These are phyloP conservation scores for Thraustotheca clavata DNA, from an alignment of 352 stramenopile species.

Conservation along the genomic window DNA sequence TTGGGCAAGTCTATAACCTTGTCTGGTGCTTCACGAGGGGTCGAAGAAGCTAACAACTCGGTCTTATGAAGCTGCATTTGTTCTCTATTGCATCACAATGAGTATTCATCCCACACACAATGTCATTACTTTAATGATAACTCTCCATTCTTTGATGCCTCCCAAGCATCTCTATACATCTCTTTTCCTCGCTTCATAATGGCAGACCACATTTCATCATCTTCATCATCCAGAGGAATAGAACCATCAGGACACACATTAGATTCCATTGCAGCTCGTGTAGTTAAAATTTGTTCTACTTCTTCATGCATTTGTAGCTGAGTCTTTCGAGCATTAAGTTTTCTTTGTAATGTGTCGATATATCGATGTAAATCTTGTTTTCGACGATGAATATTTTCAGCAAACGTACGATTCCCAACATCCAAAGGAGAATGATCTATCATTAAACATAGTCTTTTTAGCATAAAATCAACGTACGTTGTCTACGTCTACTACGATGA, in stretches of 20 bases:
- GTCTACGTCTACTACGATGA: neutral
- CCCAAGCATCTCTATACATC: conserved; percentile 56
- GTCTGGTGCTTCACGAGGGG: conserved; percentile 2
- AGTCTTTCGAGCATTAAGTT: conserved; percentile 42
- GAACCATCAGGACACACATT: neutral
- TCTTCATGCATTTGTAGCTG: conserved; percentile 54
- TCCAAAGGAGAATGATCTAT: conserved; percentile 18
- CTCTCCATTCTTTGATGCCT: conserved; percentile 28
- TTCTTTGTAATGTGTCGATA: conserved; percentile 38
- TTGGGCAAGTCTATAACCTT: neutral
- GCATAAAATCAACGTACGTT: neutral
- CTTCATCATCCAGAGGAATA: neutral
- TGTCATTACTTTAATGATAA: conserved; percentile 32
- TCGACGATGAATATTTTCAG: conserved; percentile 42
- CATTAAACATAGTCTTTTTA: neutral
- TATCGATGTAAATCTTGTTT: conserved; percentile 57
- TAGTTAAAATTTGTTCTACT: conserved; percentile 56
- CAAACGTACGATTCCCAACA: conserved; percentile 19
- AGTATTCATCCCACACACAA: neutral
- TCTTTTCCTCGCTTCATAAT: conserved; percentile 58
- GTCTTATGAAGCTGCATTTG: conserved; percentile 67
- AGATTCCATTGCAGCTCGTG: conserved; percentile 23
- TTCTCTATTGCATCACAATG: conserved; percentile 27
- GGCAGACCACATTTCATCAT: conserved; percentile 42
- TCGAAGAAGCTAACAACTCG: conserved; percentile 56